phyloP scores from a whole-genome alignment of 1,284 basidiomycete species.

The Coriolopsis trogii region DNA sequence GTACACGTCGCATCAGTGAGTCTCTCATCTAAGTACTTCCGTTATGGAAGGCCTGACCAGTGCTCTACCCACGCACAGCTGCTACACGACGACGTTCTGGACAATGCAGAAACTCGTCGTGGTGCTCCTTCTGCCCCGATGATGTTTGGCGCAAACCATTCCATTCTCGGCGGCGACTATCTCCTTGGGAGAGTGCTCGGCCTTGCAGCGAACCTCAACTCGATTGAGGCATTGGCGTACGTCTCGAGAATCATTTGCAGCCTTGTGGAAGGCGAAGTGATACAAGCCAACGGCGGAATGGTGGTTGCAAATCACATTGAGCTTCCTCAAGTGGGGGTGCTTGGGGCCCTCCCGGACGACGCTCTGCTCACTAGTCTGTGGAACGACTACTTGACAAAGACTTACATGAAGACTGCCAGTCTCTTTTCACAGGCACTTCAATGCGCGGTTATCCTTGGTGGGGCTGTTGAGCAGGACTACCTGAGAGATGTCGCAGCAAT shows the following conservation, averaged over 20 bases:
- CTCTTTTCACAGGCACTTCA: neutral
- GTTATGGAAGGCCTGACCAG: neutral
- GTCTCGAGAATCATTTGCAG: neutral
- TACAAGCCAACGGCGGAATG: constrained; percentile 1
- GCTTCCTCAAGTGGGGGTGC: too few relatives aligned
- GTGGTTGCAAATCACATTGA: too few relatives aligned
- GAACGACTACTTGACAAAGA: constrained; percentile 8
- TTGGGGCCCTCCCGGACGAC: too few relatives aligned
- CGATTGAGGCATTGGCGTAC: neutral
- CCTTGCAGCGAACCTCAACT: neutral
- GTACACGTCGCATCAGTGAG: constrained; percentile 2
- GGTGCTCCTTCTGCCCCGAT: constrained; percentile 2
- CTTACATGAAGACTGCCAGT: constrained; percentile 12
- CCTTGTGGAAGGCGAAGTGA: constrained; percentile 3
- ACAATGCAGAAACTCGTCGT: constrained; percentile 5
- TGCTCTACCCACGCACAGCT: neutral
- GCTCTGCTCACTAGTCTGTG: neutral
- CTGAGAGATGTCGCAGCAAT: neutral
- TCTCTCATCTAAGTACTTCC: neutral
- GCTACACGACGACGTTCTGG: constrained; percentile 10
- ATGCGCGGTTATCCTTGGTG: neutral
- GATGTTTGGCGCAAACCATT: constrained; percentile 1
- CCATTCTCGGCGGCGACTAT: constrained; percentile 8
- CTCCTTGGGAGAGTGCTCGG: constrained; percentile 1
- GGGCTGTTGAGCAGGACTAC: neutral